Percentiles rank a stretch among this genome's conserved stretches.
Conservation (phyloP, 1,139 yeast species). For the Nakaseomyces delphensis region DNA sequence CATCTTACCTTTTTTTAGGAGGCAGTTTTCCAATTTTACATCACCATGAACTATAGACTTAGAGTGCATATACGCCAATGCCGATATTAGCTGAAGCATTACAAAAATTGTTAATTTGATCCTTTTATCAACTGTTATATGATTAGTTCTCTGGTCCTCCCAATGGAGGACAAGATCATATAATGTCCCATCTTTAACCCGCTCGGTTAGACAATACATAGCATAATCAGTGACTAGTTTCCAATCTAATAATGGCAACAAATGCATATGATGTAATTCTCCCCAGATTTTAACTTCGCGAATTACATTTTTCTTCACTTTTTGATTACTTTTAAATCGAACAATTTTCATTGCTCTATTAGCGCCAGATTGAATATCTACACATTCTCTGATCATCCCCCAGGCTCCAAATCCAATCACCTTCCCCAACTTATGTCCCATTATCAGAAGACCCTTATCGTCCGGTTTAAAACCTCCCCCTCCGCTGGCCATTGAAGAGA, state of each 20-base stretch:
- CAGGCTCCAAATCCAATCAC: conserved; percentile 90
- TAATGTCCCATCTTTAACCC: conserved; percentile 72
- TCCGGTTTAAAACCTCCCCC: conserved; percentile 30
- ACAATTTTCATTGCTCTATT: conserved; percentile 73
- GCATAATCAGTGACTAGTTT: conserved; percentile 49
- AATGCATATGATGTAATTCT: conserved; percentile 51
- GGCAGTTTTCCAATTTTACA: conserved; percentile 75
- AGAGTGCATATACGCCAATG: conserved; percentile 63
- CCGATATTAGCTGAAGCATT: conserved; percentile 47
- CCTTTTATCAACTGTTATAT: conserved; percentile 28
- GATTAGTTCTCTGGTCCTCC: conserved; percentile 41
- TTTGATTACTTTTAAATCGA: conserved; percentile 38
- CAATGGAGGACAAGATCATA: conserved; percentile 65
- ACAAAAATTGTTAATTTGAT: conserved; percentile 33
- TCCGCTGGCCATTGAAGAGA: conserved; percentile 16
- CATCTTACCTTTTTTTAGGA: conserved; percentile 39
- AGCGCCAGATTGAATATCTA: conserved; percentile 35
- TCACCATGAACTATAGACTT: conserved; percentile 80
- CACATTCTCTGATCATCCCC: conserved; percentile 80
- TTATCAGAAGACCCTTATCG: conserved; percentile 52
- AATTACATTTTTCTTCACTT: conserved; percentile 45
- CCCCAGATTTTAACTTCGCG: conserved; percentile 75
- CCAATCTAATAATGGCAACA: conserved; percentile 54
- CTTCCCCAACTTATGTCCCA: conserved; percentile 58
- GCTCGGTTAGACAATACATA: conserved; percentile 64